These are phyloP conservation scores for Epithele typhae DNA, from an alignment of 768 basidiomycete species.

Conservation along the genomic window DNA sequence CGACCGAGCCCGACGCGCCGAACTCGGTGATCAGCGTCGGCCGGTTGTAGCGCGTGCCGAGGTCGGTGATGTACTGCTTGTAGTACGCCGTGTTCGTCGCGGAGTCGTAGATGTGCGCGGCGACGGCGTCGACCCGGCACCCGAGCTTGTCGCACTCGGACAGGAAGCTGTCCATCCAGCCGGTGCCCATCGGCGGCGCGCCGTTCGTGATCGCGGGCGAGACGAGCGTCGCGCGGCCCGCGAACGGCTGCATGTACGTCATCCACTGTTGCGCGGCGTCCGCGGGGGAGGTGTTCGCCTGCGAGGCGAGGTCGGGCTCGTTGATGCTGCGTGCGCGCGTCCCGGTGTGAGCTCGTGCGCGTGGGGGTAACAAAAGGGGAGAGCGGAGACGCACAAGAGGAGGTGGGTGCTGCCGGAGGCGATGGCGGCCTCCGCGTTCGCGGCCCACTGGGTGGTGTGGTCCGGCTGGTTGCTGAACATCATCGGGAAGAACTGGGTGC, in stretches of 20 bases:
- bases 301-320: constrained; percentile 26
- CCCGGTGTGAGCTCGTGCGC: neutral
- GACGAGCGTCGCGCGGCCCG: constrained; percentile 27
- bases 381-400: constrained; percentile 21
- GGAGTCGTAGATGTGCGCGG: constrained; percentile 28
- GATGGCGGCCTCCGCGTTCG: constrained; percentile 25
- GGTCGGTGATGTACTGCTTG: constrained; percentile 26
- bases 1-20: constrained; percentile 22
- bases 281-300: constrained; percentile 26
- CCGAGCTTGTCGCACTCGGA: constrained; percentile 20
- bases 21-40: constrained; percentile 29
- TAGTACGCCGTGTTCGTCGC: constrained; percentile 27
- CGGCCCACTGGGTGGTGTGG: constrained; percentile 21
- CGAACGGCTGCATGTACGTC: constrained; percentile 29
- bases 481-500: constrained; percentile 24
- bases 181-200: constrained; percentile 26
- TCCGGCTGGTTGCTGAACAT: constrained; percentile 19
- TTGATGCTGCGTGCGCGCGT: constrained; percentile 21
- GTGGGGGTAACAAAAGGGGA: neutral
- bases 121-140: constrained; percentile 26
- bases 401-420: constrained; percentile 24
- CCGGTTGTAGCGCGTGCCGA: constrained; percentile 25
- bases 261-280: constrained; percentile 26
- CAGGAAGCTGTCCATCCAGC: constrained; percentile 28
- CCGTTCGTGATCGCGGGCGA: constrained; percentile 31